Percentiles rank a stretch among this genome's conserved stretches.
These are phyloP conservation scores for Diutina pseudorugosa DNA, from an alignment of 1,139 yeast species.

Conservation along the genomic window DNA sequence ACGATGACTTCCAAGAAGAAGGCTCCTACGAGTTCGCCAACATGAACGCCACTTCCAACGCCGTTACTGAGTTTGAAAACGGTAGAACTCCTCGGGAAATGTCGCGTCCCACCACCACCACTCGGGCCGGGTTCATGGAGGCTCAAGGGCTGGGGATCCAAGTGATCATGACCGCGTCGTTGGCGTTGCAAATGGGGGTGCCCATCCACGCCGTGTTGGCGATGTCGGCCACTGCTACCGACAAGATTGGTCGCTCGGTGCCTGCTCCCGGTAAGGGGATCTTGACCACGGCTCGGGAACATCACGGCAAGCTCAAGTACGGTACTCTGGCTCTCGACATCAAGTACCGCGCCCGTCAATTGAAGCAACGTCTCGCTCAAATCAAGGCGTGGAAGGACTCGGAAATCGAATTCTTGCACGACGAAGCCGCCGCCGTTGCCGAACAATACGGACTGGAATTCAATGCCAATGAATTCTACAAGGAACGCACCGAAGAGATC, in stretches of 20 bases:
- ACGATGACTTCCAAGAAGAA: slow-evolving; percentile 98
- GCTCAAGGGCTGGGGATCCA: slow-evolving; percentile 99
- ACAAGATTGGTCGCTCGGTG: slow-evolving; percentile 95
- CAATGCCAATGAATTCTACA: slow-evolving; percentile 41
- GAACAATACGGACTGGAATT: slow-evolving; percentile 54
- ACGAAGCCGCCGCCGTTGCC: slow-evolving; percentile 31
- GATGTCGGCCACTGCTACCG: slow-evolving; percentile 92
- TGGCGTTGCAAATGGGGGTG: slow-evolving; percentile 96
- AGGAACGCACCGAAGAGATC: slow-evolving; percentile 82
- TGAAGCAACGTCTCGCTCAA: slow-evolving; percentile 66
- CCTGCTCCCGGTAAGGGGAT: slow-evolving; percentile 99
- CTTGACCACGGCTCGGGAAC: slow-evolving; percentile 93
- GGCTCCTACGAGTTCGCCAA: slow-evolving; percentile 96
- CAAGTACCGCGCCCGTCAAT: slow-evolving; percentile 89
- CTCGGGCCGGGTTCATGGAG: slow-evolving; percentile 98
- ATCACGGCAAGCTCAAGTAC: slow-evolving; percentile 72
- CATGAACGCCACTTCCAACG: slow-evolving; percentile 96
- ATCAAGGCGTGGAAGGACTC: slow-evolving; percentile 76
- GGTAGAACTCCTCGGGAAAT: slow-evolving; percentile 98
- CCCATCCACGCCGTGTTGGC: slow-evolving; percentile 96
- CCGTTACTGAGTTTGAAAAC: slow-evolving; percentile 75
- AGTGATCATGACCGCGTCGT: slow-evolving; percentile 87
- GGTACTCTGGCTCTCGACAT: slow-evolving; percentile 76
- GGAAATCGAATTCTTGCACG: slow-evolving; percentile 48
- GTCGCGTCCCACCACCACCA: slow-evolving; percentile 96